Evolutionary conservation across 2,329 filamentous ascomycete genomes (phyloP), one percentile per base, ranked within the genome.

Genomic region (Fusarium marasasianum): DNA sequence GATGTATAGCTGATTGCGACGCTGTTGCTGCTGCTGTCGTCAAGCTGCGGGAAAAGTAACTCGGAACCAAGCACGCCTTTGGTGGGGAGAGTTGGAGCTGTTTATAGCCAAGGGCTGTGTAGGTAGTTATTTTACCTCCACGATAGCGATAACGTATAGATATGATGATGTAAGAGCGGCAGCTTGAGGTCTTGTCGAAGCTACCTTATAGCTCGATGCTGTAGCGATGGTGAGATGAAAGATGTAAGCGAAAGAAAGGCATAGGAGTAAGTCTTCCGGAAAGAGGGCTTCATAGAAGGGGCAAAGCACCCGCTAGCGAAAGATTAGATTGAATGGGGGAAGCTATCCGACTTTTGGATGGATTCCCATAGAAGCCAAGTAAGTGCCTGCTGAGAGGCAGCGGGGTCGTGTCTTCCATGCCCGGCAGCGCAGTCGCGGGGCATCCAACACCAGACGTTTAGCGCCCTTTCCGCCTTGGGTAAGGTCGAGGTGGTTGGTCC

Each of bases 311-410:
- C 67, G 66, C 48, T 57, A 71, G 26, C 24, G 33, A 61, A 67
- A 43, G 33, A 45, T 40, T 71, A 48, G 44, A 41, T 40, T 71
- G 51, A 63, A 73, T 35, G 57, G 57, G 45, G 62, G 72, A 74
- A 65, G 51, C 72, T 72, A 72, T 56, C 59, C 59, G 66, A 69
- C 63, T 72, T 74, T 74, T 72, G 57, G 58, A 68, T 69, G 58
- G 58, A 70, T 63, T 58, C 72, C 71, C 60, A 67, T 55, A 53
- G 54, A 72, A 68, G 68, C 56, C 60, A 59, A 55, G 71, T 53
- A 53, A 50, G 71, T 53, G 37, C 29, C 47, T 48, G 26, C n/a
- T 53, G 50, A 53, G 70, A 73, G 48, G 62, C 41, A 44, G 72
- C 68, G 72, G 72, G 72, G 72, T 74, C 54, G 51, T 66, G 71